Conservation (phyloP, 2,329 filamentous ascomycete species). For the Penicillium concentricum region DNA sequence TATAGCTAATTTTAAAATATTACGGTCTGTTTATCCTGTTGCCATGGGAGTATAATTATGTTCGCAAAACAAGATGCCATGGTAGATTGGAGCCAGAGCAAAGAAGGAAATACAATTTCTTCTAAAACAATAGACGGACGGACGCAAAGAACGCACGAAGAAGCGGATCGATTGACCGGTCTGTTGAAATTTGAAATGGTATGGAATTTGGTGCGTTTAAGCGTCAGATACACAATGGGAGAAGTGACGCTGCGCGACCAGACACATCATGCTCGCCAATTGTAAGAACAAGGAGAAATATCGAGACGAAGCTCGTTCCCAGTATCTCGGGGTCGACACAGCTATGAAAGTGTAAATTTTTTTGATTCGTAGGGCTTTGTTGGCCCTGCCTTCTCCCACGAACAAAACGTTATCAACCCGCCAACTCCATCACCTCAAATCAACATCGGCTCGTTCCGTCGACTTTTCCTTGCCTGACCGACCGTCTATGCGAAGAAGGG, state of each 20-base stretch:
- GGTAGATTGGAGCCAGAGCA: constrained; percentile 26
- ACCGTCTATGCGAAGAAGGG: constrained; percentile 38
- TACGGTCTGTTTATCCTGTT: not conserved
- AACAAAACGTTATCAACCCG: constrained; percentile 40
- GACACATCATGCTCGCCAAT: constrained; percentile 28
- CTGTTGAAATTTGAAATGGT: constrained; percentile 30
- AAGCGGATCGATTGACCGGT: constrained; percentile 19
- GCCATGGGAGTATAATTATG: not conserved
- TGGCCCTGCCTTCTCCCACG: constrained; percentile 41
- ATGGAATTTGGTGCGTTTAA: constrained; percentile 38
- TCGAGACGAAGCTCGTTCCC: constrained; percentile 21
- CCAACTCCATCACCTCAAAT: constrained; percentile 40
- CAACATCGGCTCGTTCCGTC: constrained; percentile 39
- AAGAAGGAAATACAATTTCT: constrained; percentile 20
- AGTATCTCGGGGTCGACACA: constrained; percentile 27
- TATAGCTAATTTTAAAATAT: not conserved
- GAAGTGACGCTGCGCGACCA: constrained; percentile 31
- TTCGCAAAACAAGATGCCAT: constrained; percentile 16
- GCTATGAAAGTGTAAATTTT: constrained; percentile 31
- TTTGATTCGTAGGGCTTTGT: constrained; percentile 40
- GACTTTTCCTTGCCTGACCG: constrained; percentile 38
- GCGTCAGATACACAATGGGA: constrained; percentile 36
- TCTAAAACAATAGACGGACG: constrained; percentile 15
- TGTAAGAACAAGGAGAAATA: constrained; percentile 20
- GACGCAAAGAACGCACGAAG: constrained; percentile 10